Evolutionary conservation across 2,329 filamentous ascomycete species (phyloP), one percentile per base, ranked within the genome.

Genomic region (Fusarium sp.): DNA sequence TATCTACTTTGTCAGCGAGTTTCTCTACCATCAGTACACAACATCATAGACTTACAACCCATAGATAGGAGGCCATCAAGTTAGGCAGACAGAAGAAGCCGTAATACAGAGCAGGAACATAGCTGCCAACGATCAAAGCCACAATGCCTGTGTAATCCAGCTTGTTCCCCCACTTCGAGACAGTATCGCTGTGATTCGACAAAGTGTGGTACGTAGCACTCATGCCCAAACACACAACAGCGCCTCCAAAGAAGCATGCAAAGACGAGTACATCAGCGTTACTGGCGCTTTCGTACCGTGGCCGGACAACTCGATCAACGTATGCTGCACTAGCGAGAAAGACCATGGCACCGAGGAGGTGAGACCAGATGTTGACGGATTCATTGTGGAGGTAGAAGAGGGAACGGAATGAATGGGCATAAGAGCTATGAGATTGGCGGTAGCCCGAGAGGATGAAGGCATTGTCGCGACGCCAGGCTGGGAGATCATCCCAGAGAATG

Each of bases 141-240:
- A 98, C 94, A 76, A 99, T 99, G 11, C 96, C 96, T 9, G 96
- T 90, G 81, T 99, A 98, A 81, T 99, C 96, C 64, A 98, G 85
- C 81, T 97, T 94, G 81, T 98, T 98, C 16, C 95, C 95, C 86
- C 94, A 93, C 70, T 89, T 91, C 5, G 93, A 91, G 19, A 98
- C 94, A 4, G 83, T 83, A 42, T 90, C 89, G 23, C 93, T 96
- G 82, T 99, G 96, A 75, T 98, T 97, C 28, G 88, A 90, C 53
- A 98, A 88, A 4, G 93, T 89, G 81, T 99, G 96, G 80, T 91
- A 99, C 6, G 92, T 93, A 9, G 94, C 93, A 75, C 92, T 95
- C 91, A 95, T 94, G 28, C 92, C 92, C 59, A 96, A 84, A 77
- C 94, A 96, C 38, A 90, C 78, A 33, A 91, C 87, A 4, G 92